Conservation (phyloP, 2,329 filamentous ascomycete species). For the Penicillium sp. region DNA sequence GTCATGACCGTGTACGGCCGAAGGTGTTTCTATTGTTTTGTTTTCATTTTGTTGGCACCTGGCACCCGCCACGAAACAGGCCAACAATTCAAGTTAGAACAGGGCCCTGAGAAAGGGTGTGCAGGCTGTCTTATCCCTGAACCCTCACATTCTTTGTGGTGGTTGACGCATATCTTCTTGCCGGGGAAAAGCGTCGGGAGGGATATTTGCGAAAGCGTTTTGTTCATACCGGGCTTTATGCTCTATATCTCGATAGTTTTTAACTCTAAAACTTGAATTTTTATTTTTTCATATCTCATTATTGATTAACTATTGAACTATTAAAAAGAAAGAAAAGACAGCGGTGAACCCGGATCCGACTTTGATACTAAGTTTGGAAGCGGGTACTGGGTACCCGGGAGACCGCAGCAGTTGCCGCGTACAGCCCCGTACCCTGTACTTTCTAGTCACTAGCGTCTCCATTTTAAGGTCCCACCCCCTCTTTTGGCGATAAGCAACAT, state of each 20-base stretch:
- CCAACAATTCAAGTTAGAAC: conserved; percentile 4
- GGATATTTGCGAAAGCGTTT: conserved; percentile 7
- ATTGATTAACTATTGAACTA: not conserved
- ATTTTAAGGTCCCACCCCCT: conserved; percentile 18
- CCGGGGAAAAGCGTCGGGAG: conserved; percentile 10
- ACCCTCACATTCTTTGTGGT: conserved; percentile 12
- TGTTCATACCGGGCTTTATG: conserved; percentile 14
- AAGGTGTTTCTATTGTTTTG: conserved; percentile 18
- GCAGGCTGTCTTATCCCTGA: conserved; percentile 1
- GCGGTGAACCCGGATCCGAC: conserved; percentile 3
- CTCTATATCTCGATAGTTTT: not conserved
- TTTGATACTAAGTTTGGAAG: conserved; percentile 5
- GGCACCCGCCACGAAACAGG: conserved; percentile 2
- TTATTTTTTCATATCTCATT: not conserved
- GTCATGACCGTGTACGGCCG: conserved; percentile 36
- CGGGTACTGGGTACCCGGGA: conserved; percentile 8
- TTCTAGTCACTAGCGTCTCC: conserved; percentile 4
- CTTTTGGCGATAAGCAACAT: conserved; percentile 21
- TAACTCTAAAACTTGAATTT: not conserved
- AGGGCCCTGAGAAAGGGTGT: not conserved
- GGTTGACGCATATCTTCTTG: not conserved
- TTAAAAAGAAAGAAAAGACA: not conserved
- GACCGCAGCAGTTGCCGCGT: not conserved
- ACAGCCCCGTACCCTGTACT: conserved; percentile 10
- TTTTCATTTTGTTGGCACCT: conserved; percentile 12